A percentile compares a stretch with the other conserved stretches of the same genome.
Conservation (phyloP, 2,329 filamentous ascomycete species). For the Raffaelea ambrosiae region DNA sequence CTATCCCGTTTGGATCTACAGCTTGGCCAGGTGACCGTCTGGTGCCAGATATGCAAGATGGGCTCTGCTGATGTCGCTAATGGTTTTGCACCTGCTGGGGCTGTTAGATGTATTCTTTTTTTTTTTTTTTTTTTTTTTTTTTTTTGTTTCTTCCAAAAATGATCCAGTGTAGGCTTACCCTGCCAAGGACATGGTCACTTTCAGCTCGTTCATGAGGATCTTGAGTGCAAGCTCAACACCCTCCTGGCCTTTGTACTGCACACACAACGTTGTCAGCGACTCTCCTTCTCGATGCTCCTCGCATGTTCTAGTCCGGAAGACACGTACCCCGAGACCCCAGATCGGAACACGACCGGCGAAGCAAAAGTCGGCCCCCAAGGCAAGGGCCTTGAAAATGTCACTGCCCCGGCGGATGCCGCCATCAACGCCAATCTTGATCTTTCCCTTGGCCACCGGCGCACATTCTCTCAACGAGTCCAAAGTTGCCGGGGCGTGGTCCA, state of each 20-base stretch:
- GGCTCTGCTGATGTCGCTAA: too few species aligned
- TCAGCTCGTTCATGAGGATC: slow-evolving; percentile 87
- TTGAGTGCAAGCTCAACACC: slow-evolving; percentile 90
- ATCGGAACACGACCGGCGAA: not conserved
- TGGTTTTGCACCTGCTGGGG: too few species aligned
- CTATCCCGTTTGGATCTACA: too few species aligned
- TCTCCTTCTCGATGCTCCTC: too few species aligned
- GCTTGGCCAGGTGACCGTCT: too few species aligned
- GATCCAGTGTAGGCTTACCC: not conserved
- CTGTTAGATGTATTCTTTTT: too few species aligned
- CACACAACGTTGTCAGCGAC: not conserved
- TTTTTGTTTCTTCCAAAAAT: too few species aligned
- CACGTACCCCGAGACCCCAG: slow-evolving; percentile 8
- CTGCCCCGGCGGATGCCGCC: not conserved
- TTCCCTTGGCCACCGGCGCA: slow-evolving; percentile 34
- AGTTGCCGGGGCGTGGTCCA: not conserved
- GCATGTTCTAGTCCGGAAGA: too few species aligned
- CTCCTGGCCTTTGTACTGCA: slow-evolving; percentile 52
- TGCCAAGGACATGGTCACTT: slow-evolving; percentile 87
- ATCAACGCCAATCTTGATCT: not conserved
- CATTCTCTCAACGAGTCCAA: not conserved
- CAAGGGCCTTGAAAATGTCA: not conserved
- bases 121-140: too few species aligned
- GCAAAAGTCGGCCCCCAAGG: not conserved
- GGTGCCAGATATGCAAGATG: too few species aligned